phyloP scores from a whole-genome alignment of 2,329 filamentous ascomycete genomes.

The Alternaria infectoria region DNA sequence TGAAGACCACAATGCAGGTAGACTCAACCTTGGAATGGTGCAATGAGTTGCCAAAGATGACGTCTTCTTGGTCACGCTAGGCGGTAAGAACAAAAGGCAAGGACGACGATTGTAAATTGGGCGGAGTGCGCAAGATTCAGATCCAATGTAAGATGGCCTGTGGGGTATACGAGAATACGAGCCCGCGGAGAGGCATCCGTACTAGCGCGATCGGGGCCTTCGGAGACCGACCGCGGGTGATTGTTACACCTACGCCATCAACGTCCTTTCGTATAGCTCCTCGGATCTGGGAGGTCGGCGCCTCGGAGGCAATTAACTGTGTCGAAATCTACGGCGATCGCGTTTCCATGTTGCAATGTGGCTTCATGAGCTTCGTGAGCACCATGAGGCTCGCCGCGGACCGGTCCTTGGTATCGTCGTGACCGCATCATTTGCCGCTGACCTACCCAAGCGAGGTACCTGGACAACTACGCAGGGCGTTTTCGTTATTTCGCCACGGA shows the following conservation, averaged over 20 bases:
- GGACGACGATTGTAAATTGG: neutral
- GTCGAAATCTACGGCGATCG: neutral
- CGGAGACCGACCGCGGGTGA: neutral
- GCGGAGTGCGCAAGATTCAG: neutral
- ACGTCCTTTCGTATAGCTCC: neutral
- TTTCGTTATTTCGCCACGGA: neutral
- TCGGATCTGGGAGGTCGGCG: neutral
- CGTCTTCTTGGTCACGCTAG: neutral
- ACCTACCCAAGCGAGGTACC: neutral
- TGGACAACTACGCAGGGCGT: neutral
- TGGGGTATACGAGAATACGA: neutral
- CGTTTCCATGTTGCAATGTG: neutral
- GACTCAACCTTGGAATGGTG: neutral
- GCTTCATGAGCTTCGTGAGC: neutral
- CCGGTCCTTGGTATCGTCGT: neutral
- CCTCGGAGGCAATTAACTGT: neutral
- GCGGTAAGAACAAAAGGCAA: neutral
- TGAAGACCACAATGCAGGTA: neutral
- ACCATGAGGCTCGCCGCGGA: neutral
- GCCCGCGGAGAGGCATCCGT: neutral
- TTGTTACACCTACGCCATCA: neutral
- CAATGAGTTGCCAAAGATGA: neutral
- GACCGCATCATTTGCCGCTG: neutral
- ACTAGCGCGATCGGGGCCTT: neutral
- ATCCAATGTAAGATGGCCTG: neutral